These are phyloP conservation scores for Eucalyptus pauciflora DNA, from an alignment of 345 rosid genomes.

Conservation along the genomic window DNA sequence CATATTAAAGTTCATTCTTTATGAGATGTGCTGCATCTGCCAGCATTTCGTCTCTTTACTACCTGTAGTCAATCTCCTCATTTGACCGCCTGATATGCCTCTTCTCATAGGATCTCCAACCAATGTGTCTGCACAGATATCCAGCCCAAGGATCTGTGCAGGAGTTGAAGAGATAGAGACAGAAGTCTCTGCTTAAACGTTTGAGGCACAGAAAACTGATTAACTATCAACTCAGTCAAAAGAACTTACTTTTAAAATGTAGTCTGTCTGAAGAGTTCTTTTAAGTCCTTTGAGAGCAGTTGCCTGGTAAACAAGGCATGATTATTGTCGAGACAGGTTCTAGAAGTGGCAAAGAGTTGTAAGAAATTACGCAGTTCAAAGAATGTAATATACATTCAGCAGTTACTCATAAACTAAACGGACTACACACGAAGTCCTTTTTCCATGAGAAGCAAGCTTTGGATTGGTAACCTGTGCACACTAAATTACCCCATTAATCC, in stretches of 20 bases:
- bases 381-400: background rate
- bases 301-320: conserved; percentile 8
- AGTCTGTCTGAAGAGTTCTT: conserved; percentile 33
- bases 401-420: background rate
- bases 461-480: background rate
- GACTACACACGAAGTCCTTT: background rate
- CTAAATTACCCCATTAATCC: background rate
- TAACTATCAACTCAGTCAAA: background rate
- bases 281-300: conserved; percentile 18
- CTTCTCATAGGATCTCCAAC: conserved; percentile 34
- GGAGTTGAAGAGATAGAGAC: background rate
- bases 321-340: background rate
- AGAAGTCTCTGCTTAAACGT: background rate
- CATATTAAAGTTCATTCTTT: background rate
- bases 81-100: conserved; percentile 45
- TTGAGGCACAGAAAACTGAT: background rate
- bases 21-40: background rate
- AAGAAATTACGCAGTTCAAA: background rate
- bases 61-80: conserved; percentile 41
- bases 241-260: conserved; percentile 20
- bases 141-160: conserved; percentile 30
- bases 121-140: conserved; percentile 29
- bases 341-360: background rate
- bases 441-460: background rate
- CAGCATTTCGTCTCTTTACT: background rate